phyloP scores from a whole-genome alignment of 306 rosid genomes.

The Rubus idaeus region DNA sequence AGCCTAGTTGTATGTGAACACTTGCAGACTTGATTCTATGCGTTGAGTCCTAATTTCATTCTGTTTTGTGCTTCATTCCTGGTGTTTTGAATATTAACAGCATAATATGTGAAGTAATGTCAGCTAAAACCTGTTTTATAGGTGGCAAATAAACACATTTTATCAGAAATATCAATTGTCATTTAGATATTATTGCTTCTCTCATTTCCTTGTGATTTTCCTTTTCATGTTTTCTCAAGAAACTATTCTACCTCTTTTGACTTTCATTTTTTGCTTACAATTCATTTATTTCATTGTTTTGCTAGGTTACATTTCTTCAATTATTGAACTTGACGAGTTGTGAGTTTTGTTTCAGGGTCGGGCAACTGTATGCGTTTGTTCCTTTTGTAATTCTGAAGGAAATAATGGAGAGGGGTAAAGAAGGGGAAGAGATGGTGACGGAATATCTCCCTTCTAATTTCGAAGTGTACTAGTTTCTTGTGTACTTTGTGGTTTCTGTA shows the following conservation, averaged over 20 bases:
- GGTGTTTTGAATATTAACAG: not conserved
- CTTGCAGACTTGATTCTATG: not conserved
- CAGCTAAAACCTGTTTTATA: not conserved
- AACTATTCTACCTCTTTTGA: not conserved
- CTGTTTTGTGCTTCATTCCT: not conserved
- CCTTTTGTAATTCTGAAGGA: not conserved
- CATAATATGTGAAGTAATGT: not conserved
- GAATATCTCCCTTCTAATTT: not conserved
- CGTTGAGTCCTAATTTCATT: not conserved
- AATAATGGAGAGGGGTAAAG: not conserved
- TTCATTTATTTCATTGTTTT: no score
- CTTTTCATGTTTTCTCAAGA: not conserved
- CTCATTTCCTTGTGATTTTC: not conserved
- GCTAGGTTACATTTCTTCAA: not conserved
- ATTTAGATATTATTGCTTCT: not conserved
- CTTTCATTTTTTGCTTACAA: no score
- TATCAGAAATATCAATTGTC: not conserved
- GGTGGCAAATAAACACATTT: not conserved
- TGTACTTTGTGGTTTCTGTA: constrained; percentile 7
- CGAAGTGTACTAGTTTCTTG: not conserved
- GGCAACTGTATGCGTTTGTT: not conserved
- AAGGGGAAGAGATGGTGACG: not conserved
- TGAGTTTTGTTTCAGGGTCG: constrained; percentile 1
- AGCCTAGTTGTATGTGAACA: constrained; percentile 27
- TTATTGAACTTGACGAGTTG: not conserved